phyloP scores from a whole-genome alignment of 2,329 filamentous ascomycete genomes.

The Lachnellula cervina region DNA sequence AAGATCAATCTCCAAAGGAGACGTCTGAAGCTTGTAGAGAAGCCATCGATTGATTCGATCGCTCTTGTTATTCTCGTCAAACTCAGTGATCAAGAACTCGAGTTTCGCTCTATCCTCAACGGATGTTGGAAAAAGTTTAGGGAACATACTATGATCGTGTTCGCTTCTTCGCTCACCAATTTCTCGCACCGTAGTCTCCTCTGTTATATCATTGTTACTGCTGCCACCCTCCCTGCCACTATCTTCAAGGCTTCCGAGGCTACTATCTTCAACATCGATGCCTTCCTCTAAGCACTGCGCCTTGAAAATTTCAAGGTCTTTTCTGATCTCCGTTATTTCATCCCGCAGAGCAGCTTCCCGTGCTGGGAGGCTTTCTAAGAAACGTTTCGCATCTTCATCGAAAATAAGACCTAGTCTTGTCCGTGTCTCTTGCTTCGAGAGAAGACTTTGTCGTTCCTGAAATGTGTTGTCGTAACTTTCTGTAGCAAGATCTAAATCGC shows the following conservation, averaged over 20 bases:
- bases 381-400: not conserved
- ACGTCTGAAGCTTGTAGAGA: constrained; percentile 9
- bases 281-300: constrained; percentile 10
- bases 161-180: not conserved
- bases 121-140: constrained; percentile 1
- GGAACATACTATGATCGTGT: constrained; percentile 9
- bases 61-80: constrained; percentile 11
- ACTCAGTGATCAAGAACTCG: constrained; percentile 8
- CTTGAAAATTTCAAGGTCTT: constrained; percentile 5
- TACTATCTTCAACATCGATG: constrained; percentile 6
- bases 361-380: constrained; percentile 2
- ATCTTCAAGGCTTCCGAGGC: not conserved
- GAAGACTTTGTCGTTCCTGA: constrained; percentile 4
- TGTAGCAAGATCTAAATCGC: constrained; percentile 16
- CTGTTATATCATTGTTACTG: not conserved
- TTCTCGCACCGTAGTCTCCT: not conserved
- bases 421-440: not conserved
- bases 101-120: not conserved
- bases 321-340: constrained; percentile 7
- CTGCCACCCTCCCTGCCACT: not conserved
- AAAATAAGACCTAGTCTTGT: not conserved
- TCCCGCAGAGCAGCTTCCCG: constrained; percentile 1
- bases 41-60: constrained; percentile 14
- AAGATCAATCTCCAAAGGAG: constrained; percentile 8
- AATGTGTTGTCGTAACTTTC: constrained; percentile 6